Evolutionary conservation across 1,284 basidiomycete species (phyloP), one percentile per base, ranked within the genome.

Genomic region (Sanghuangporus baumii): DNA sequence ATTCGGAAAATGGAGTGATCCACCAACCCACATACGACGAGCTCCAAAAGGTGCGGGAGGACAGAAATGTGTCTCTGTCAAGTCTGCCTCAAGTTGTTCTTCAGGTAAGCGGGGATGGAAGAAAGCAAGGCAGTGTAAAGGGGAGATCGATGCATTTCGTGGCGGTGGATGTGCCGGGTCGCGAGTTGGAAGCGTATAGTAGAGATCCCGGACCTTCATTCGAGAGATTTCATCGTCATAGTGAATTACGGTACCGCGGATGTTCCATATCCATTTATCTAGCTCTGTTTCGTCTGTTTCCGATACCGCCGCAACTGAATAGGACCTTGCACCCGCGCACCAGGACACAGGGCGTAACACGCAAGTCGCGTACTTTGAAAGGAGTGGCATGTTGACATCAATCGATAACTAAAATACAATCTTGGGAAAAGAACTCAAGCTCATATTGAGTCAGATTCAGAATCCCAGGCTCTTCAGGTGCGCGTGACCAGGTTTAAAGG

Each of bases 21-120:
- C 91, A 20, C 88, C 84, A 0, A 89, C 91, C 91, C 92, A 94
- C 91, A 94, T 94, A 18, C 92, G 79, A 50, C 88, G 26, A 31
- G 26, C 79, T 18, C 82, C 81, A 74, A 89, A 93, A 0, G 90
- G 91, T 50, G 79, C 73, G 0, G 92, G 91, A 2, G 92, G 87
- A 68, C 84, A 84, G 62, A 88, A 85, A 61, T 86, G 82, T 1
- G 77, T 77, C 68, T 91, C 87, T 16, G 91, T 92, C 11, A 89
- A 89, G 70, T 93, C 91, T 26, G 75, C 67, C 6, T 86, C 82
- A 37, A 94, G 77, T 11, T 76, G 71, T 7, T 71, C 67, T 67
- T 91, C 84, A 6, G 86, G 81, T 40, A 79, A 80, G 52, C 84
- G 80, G 1, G 85, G 83, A 66, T 91, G 86, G 74, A 93, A 93